These are phyloP conservation scores for Centella asiatica DNA, from an alignment of 129 eudicot genomes.

Conservation along the genomic window DNA sequence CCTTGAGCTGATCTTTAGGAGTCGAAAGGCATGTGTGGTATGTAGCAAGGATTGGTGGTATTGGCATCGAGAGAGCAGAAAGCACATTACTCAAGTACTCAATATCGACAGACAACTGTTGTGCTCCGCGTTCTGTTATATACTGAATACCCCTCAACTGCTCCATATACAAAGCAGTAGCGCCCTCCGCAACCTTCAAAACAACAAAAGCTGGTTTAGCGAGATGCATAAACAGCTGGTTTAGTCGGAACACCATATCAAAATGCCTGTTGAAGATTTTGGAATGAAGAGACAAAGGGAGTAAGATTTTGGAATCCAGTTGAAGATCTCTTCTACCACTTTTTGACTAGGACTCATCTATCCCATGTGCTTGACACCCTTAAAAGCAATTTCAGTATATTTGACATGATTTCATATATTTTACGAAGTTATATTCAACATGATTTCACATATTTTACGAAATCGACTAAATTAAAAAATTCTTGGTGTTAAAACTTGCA, in stretches of 20 bases:
- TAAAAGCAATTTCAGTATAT: too few species aligned
- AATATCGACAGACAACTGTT: constrained; percentile 79
- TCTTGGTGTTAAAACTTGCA: too few species aligned
- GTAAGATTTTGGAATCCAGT: too few species aligned
- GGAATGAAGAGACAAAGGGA: too few species aligned
- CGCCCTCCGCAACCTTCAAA: constrained; percentile 92
- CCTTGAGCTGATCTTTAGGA: constrained; percentile 79
- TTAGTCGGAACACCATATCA: not conserved
- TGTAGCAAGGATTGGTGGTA: constrained; percentile 70
- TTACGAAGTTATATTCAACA: not conserved
- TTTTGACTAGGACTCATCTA: too few species aligned
- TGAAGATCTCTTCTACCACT: too few species aligned
- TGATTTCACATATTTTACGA: not conserved
- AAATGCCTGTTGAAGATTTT: too few species aligned
- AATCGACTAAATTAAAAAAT: not conserved
- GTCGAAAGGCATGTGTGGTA: constrained; percentile 80
- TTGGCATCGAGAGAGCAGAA: constrained; percentile 92
- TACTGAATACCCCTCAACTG: constrained; percentile 83
- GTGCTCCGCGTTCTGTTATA: constrained; percentile 92
- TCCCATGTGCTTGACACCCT: too few species aligned
- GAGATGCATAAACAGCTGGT: not conserved
- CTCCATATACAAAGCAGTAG: constrained; percentile 82
- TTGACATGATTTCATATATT: not conserved
- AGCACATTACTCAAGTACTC: constrained; percentile 89
- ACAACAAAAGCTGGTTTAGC: not conserved